Percentiles rank a stretch among this genome's conserved stretches.
Conservation (phyloP, 2,329 filamentous ascomycete species). For the Verticillium zaregamsianum region DNA sequence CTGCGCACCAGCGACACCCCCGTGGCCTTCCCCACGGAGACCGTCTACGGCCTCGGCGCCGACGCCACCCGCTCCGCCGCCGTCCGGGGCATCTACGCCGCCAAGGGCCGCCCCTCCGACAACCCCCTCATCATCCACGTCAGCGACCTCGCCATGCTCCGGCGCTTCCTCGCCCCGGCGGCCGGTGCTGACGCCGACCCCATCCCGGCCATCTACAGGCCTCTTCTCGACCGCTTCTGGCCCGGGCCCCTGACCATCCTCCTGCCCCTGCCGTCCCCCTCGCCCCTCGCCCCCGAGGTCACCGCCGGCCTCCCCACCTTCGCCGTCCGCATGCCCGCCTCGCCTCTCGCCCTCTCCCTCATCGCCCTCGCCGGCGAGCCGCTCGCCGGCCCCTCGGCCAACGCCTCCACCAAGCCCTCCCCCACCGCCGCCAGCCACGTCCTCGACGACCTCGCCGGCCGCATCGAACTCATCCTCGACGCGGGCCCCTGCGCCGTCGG, state of each 20-base stretch:
- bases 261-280: slow-evolving; percentile 67
- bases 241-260: slow-evolving; percentile 91
- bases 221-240: slow-evolving; percentile 83
- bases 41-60: slow-evolving; percentile 94
- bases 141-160: slow-evolving; percentile 73
- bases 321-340: slow-evolving; percentile 84
- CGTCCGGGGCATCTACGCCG: slow-evolving; percentile 86
- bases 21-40: slow-evolving; percentile 95
- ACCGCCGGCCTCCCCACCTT: slow-evolving; percentile 83
- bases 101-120: slow-evolving; percentile 86
- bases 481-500: slow-evolving; percentile 84
- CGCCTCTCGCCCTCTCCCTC: slow-evolving; percentile 79
- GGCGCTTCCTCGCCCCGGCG: slow-evolving; percentile 48
- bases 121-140: slow-evolving; percentile 96
- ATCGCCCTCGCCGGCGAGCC: slow-evolving; percentile 75
- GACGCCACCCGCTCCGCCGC: slow-evolving; percentile 83
- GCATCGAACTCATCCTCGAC: slow-evolving; percentile 83
- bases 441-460: slow-evolving; percentile 73
- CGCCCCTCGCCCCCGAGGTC: slow-evolving; percentile 80
- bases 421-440: slow-evolving; percentile 91
- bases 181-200: slow-evolving; percentile 21
- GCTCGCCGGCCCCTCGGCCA: slow-evolving; percentile 87
- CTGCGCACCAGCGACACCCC: slow-evolving; percentile 65
- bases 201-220: slow-evolving; percentile 71
- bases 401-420: slow-evolving; percentile 88